Evolutionary conservation across 177 flowering plant genomes (phyloP), one percentile per base, ranked within the genome.

Genomic region (Vitis hybrid): DNA sequence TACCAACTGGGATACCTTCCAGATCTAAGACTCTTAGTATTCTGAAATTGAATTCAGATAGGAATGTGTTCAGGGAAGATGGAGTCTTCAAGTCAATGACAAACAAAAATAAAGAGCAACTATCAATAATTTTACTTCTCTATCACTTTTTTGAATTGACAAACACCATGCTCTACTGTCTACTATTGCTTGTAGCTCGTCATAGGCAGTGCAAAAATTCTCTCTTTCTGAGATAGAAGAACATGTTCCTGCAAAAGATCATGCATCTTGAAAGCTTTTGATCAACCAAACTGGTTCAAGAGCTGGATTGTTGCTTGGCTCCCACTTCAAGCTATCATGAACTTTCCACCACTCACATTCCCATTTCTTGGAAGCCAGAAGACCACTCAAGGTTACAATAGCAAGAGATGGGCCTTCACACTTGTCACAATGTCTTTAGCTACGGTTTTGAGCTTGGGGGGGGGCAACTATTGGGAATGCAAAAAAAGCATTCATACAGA

Each of bases 341-440:
- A 81, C 80, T 46, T 69, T 80, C 66, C 62, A 73, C 86, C 86
- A 85, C 46, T 81, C 84, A 7, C 62, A 10, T 8, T 18, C 70
- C 5, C 61, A 48, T 66, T 59, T 71, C 61, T 60, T 83, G 14
- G 76, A 70, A 48, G 69, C 62, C 84, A 83, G 69, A 6, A 79
- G 75, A 13, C 86, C 84, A 15, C 81, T 80, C 12, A 83, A 21
- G 1, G 86, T 72, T 11, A 80, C 82, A 58, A 86, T 74, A 4
- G 84, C 89, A 50, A 86, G 81, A 10, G 89, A 85, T 32, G 82
- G 59, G 30, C 87, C 89, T 69, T 77, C 74, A 52, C 87, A 83
- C 52, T 78, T 83, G 24, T 71, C 60, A 78, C 11, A 1, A 86
- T 56, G 11, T n/a, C 49, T 52, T 21, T 16, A 51, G 84, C 76